Conservation (phyloP, 2,329 filamentous ascomycete genomes). For the Phaeophleospora eucalypticola region DNA sequence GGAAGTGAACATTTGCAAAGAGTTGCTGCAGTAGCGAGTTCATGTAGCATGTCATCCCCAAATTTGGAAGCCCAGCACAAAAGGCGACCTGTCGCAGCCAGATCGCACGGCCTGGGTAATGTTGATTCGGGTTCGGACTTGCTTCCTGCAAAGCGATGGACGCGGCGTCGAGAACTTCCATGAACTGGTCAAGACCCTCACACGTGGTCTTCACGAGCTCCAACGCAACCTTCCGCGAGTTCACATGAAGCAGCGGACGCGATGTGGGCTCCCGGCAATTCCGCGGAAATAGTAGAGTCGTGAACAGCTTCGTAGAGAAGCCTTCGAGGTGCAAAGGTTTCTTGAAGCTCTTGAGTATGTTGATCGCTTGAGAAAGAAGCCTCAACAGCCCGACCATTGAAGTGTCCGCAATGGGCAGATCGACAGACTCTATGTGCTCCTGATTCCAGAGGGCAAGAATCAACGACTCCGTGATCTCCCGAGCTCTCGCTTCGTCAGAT, state of each 20-base stretch:
- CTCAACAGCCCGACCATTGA: slow-evolving; percentile 34
- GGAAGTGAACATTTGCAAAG: slow-evolving; percentile 90
- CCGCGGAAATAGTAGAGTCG: slow-evolving; percentile 26
- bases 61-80: slow-evolving; percentile 67
- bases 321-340: slow-evolving; percentile 25
- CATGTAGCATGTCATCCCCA: slow-evolving; percentile 95
- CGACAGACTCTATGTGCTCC: slow-evolving; percentile 23
- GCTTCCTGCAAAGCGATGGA: slow-evolving; percentile 10
- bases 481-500: slow-evolving; percentile 18
- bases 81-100: slow-evolving; percentile 36
- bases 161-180: slow-evolving; percentile 11
- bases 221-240: slow-evolving; percentile 21
- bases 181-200: slow-evolving; percentile 17
- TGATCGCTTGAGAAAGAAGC: slow-evolving; percentile 36
- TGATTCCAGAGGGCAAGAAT: slow-evolving; percentile 18
- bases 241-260: slow-evolving; percentile 15
- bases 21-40: slow-evolving; percentile 93
- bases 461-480: slow-evolving; percentile 19
- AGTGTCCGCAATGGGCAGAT: slow-evolving; percentile 21
- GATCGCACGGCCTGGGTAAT: slow-evolving; percentile 35
- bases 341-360: slow-evolving; percentile 27
- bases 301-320: slow-evolving; percentile 24
- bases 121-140: slow-evolving; percentile 5
- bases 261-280: background rate
- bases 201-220: slow-evolving; percentile 23